Evolutionary conservation across 345 rosid species (phyloP).

Genomic region (Moricandia moricandioides): DNA sequence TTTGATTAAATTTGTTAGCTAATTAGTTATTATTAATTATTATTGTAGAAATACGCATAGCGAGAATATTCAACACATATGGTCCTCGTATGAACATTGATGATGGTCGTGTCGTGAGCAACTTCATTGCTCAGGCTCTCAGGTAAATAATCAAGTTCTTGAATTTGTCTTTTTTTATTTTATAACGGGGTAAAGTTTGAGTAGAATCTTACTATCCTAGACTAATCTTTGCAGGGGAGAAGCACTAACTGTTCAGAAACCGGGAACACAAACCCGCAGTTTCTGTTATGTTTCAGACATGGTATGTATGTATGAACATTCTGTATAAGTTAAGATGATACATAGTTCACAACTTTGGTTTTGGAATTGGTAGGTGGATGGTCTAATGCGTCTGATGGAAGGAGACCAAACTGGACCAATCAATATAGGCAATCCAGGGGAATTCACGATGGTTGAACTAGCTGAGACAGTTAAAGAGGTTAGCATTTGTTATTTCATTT

Average conservation of each 20-base stretch:
- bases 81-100: conserved; percentile 97
- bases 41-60: conserved; percentile 69
- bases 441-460: conserved; percentile 84
- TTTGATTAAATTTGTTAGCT: not conserved
- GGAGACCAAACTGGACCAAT: conserved; percentile 93
- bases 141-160: conserved; percentile 48
- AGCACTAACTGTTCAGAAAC: conserved; percentile 85
- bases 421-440: conserved; percentile 93
- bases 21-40: not conserved
- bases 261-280: conserved; percentile 96
- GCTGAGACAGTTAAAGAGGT: conserved; percentile 95
- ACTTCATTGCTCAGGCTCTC: conserved; percentile 93
- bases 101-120: conserved; percentile 97
- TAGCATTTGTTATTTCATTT: not conserved
- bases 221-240: conserved; percentile 52
- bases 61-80: conserved; percentile 92
- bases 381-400: conserved; percentile 88
- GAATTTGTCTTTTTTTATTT: not conserved
- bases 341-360: not conserved
- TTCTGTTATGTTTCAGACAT: conserved; percentile 95
- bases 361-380: conserved; percentile 72
- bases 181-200: not conserved
- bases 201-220: not conserved
- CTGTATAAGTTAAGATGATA: not conserved
- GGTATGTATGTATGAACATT: conserved; percentile 45